Evolutionary conservation across 257 asterid species (phyloP), one percentile per base, ranked within the genome.

Genomic region (Solanum bulbocastanum): DNA sequence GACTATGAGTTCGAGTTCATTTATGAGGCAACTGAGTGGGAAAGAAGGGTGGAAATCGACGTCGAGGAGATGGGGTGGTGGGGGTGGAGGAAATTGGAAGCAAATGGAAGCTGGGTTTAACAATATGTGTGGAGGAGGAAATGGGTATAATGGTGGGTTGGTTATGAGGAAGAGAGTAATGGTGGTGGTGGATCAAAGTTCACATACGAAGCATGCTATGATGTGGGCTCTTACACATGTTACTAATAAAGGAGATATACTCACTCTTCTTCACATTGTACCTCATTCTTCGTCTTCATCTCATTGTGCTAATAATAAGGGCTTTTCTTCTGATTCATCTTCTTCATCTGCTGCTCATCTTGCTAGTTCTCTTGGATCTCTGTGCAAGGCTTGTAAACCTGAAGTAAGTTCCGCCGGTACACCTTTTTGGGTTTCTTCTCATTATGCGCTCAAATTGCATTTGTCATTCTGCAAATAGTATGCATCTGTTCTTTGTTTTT

Each of bases 201-300:
- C 98, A 14, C 92, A 93, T 84, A 92, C 95, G 0, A 95, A 94
- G 35, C 98, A 96, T 87, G 99, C 99, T 2, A 94, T 96, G 98
- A 95, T 94, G 97, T 96, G 98, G 98, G 98, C 99, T 30, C 94
- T 96, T 3, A 94, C 98, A 79, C 98, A 95, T 91, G 97, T 95
- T 4, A 88, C 98, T 4, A 94, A 93, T 32, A 93, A 91, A 92
- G 98, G 95, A 30, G 99, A 96, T 89, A 89, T 95, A 8, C 93
- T 96, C 36, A 95, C 99, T 58, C 92, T 96, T 0, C 98, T 96
- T 42, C 96, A 95, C 87, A 88, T 96, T 86, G 86, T 94, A 56
- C 91, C 95, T 88, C 91, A 95, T 69, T 37, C 93, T 12, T 62
- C 85, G 30, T 32, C 78, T 35, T 36, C 82, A 0, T 72, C 81